These are phyloP conservation scores for Babesia gibsoni DNA, from an alignment of 169 alveolate species.

Conservation along the genomic window DNA sequence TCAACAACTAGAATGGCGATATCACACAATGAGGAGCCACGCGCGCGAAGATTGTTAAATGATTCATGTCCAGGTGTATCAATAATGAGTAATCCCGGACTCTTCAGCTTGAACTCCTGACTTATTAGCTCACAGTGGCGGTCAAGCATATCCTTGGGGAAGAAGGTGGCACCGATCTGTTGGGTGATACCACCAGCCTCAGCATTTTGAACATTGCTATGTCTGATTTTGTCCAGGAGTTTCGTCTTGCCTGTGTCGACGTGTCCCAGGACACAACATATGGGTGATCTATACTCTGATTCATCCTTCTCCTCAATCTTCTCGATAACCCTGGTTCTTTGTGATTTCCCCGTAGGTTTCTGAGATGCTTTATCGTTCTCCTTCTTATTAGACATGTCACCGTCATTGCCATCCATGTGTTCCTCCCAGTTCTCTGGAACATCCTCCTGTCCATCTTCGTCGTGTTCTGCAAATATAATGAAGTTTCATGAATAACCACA, in stretches of 20 bases:
- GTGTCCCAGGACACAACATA: slow-evolving; percentile 98
- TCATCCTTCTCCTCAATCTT: slow-evolving; percentile 48
- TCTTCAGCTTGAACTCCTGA: slow-evolving; percentile 69
- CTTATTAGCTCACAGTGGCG: slow-evolving; percentile 78
- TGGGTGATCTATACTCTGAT: slow-evolving; percentile 91
- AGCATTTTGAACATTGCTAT: slow-evolving; percentile 96
- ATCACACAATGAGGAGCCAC: slow-evolving; percentile 99
- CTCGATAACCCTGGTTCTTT: slow-evolving; percentile 10
- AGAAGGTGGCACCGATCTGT: slow-evolving; percentile 99
- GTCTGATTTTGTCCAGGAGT: slow-evolving; percentile 96
- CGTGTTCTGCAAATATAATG: background rate
- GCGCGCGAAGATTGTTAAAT: slow-evolving; percentile 93
- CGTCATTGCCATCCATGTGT: slow-evolving; percentile 2
- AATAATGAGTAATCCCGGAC: slow-evolving; percentile 96
- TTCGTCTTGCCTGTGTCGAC: slow-evolving; percentile 99
- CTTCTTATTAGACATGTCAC: background rate
- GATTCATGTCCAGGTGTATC: slow-evolving; percentile 99
- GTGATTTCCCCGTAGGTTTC: slow-evolving; percentile 36
- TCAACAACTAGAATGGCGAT: slow-evolving; percentile 98
- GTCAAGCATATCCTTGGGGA: slow-evolving; percentile 93
- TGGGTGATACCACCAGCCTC: slow-evolving; percentile 99
- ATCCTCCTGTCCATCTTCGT: slow-evolving; percentile 15
- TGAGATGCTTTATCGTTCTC: background rate
- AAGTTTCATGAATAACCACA: background rate
- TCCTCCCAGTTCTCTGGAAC: slow-evolving; percentile 66